Base-by-base conservation (phyloP, 352 stramenopile species). In the Phytopythium cucurbitacearum region DNA sequence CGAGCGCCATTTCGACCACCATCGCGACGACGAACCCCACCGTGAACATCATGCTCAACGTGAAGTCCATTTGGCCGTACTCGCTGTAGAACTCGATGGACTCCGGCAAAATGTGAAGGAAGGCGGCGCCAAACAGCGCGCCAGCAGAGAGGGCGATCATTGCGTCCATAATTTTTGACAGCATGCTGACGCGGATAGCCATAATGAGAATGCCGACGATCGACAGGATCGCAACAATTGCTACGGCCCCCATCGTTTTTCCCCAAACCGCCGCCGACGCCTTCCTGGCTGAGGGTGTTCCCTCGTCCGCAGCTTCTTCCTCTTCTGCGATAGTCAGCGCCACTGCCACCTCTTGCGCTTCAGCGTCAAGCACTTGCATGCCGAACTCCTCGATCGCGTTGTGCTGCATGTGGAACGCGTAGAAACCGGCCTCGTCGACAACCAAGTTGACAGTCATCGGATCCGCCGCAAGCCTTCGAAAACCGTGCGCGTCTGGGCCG, bases 91-190 rank as follows among this genome's bases (percentile, higher is more conserved):
- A 72, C 43, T 80, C 53, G 15, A 91, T 74, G 1, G 76, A 63
- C 53, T 96, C 87, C 7, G 85, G 80, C 37, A 95, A 44, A 35
- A 95, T 68, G 41, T 95, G 65, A 45, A 95, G 82, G 47, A 94
- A 80, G 13, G 81, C 68, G 5, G 77, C 85, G 11, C 80, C 83
- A 40, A 94, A 77, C 3, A 95, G 48, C 1, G 87, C 83, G 11
- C 85, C 87, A 21, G 66, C 57, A 1, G 79, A 86, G 50, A 94
- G 74, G 5, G 71, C 73, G 64, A 82, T 67, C 53, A 80, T 66
- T 0, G 68, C 64, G 37, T 76, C 67, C 68, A 76, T 76, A 2
- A 76, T 43, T 13, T 64, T 68, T 1, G 62, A 48, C 39, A 76
- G 55, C 8, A 64, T 3, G 9, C n/a, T 59, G n/a, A 61, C 36